Base-by-base conservation (phyloP, 2,329 filamentous ascomycete genomes). In the Calcarisporium arbuscula region DNA sequence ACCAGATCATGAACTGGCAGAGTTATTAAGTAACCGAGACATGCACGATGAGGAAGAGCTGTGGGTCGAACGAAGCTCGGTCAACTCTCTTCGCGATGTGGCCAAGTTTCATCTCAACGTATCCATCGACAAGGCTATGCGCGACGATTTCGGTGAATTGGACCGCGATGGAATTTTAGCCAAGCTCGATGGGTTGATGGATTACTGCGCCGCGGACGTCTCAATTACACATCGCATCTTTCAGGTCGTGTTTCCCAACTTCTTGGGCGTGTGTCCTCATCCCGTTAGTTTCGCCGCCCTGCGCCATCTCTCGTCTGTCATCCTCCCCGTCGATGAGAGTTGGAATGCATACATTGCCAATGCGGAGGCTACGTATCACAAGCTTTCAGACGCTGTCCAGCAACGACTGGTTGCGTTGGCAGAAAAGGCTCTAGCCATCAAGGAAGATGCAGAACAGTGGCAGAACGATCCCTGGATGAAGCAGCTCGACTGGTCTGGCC, bases 241-340 rank as follows among this genome's bases (percentile, higher is more conserved):
- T 61, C 82, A 87, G 54, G 87, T 87, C 40, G 88, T 96, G 2
- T 92, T 98, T 43, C 86, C 88, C 1, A 82, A 84, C 39, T 98
- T 95, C 50, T 67, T 95, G 15, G 71, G 87, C 28, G 85, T 85
- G 18, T 98, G 92, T 53, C 92, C 92, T 1, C 94, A 98, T 59
- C 92, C 92, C 1, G 92, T 98, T 51, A 96, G 89, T 61, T 98
- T 98, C 52, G 90, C 87, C 3, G 92, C 92, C 3, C 69, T 98
- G 14, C 77, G 92, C 12, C 92, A 96, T 56, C 71, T 98, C n/a
- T 88, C 89, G 1, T 83, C 89, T 0, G 88, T 95, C 44, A 95
- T 96, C 30, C 66, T 98, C 7, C 92, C 92, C 0, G 84, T 96
- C 28, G 79, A 96, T 56, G 76, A 82, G 49, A 80, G 83, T 0